Evolutionary conservation across 768 basidiomycete species (phyloP).

Genomic region (Amanita muscaria): DNA sequence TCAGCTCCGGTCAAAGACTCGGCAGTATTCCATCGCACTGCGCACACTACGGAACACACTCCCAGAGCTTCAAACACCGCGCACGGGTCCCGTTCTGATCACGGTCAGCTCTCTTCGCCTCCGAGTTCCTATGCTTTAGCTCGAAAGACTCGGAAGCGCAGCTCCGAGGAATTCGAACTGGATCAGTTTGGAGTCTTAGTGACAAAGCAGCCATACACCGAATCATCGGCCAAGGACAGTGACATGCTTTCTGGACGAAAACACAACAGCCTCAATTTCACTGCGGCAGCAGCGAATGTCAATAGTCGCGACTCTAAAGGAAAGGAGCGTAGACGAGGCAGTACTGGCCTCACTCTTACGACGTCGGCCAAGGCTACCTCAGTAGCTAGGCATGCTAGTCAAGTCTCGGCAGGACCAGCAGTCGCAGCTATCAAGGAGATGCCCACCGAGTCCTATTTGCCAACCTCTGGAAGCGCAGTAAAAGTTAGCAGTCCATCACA

Average conservation of each 20-base stretch:
- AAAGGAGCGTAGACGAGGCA: slow-evolving; percentile 51
- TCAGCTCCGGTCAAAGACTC: slow-evolving; percentile 20
- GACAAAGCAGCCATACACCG: slow-evolving; percentile 35
- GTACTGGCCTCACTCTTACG: slow-evolving; percentile 34
- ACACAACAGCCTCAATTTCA: slow-evolving; percentile 64
- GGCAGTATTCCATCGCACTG: slow-evolving; percentile 20
- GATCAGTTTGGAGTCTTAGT: slow-evolving; percentile 58
- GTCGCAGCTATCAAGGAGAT: slow-evolving; percentile 52
- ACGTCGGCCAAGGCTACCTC: slow-evolving; percentile 27
- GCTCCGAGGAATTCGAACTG: slow-evolving; percentile 77
- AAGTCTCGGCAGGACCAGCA: slow-evolving; percentile 60
- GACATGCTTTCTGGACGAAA: slow-evolving; percentile 47
- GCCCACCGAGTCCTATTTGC: slow-evolving; percentile 75
- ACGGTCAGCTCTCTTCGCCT: slow-evolving; percentile 35
- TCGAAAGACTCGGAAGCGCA: slow-evolving; percentile 62
- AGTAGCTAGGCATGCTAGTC: slow-evolving; percentile 44
- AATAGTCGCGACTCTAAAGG: slow-evolving; percentile 33
- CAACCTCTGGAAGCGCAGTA: slow-evolving; percentile 66
- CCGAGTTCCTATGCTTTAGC: slow-evolving; percentile 54
- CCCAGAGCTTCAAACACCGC: slow-evolving; percentile 24
- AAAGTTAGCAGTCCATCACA: slow-evolving; percentile 36
- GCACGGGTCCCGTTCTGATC: slow-evolving; percentile 21
- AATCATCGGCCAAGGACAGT: slow-evolving; percentile 34
- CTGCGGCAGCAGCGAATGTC: slow-evolving; percentile 30
- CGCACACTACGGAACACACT: slow-evolving; percentile 15